Conservation (phyloP, 306 rosid species). For the Lablab purpureus region DNA sequence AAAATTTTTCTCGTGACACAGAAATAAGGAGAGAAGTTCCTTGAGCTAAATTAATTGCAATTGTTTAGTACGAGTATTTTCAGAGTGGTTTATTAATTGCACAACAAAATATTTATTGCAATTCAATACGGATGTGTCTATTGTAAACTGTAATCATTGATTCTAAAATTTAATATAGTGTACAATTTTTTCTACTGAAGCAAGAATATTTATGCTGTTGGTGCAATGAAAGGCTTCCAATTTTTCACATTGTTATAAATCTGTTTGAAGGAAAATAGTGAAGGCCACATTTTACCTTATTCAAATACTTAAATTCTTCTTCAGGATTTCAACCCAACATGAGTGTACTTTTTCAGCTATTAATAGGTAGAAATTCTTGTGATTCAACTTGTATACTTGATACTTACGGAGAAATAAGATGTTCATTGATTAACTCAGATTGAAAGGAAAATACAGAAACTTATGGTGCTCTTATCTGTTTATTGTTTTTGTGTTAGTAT, state of each 20-base stretch:
- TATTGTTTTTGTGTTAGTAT: slow-evolving; percentile 10
- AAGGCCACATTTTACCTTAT: background rate
- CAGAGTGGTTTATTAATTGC: slow-evolving; percentile 11
- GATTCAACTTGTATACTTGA: slow-evolving; percentile 11
- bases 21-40: background rate
- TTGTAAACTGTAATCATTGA: background rate
- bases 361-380: slow-evolving; percentile 11
- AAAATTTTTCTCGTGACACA: slow-evolving; percentile 24
- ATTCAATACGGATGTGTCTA: background rate
- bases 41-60: background rate
- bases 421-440: background rate
- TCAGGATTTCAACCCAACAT: slow-evolving; percentile 19
- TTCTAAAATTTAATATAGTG: background rate
- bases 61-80: background rate
- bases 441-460: background rate
- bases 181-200: slow-evolving; percentile 2
- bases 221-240: background rate
- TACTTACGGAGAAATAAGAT: slow-evolving; percentile 22
- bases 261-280: slow-evolving; percentile 1
- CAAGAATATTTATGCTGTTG: background rate
- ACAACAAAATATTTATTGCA: background rate
- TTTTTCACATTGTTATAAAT: background rate
- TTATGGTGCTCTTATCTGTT: slow-evolving; percentile 17
- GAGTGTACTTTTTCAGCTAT: slow-evolving; percentile 20
- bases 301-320: slow-evolving; percentile 31